These are phyloP conservation scores for Aspergillus ellipticus DNA, from an alignment of 495 filamentous ascomycete genomes.

Conservation along the genomic window DNA sequence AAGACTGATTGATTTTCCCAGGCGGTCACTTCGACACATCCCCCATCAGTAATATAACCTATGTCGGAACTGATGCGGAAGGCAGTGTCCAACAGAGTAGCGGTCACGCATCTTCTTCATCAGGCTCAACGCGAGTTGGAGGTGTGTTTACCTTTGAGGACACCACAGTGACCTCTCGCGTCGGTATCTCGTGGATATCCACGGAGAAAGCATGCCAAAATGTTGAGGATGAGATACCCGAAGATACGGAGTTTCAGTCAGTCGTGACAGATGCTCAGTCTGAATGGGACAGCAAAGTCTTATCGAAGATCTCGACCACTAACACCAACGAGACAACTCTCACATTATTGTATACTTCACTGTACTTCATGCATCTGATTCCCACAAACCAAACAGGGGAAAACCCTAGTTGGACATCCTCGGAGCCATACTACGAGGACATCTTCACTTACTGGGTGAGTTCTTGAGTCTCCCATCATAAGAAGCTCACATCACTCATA, in stretches of 20 bases:
- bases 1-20: conserved; percentile 6
- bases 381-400: conserved; percentile 71
- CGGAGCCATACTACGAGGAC: conserved; percentile 57
- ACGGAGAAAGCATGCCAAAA: conserved; percentile 57
- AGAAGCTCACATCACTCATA: not conserved
- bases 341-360: conserved; percentile 57
- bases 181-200: conserved; percentile 71
- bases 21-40: conserved; percentile 55
- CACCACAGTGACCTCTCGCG: conserved; percentile 52
- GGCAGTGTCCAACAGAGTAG: conserved; percentile 27
- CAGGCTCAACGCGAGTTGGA: conserved; percentile 28
- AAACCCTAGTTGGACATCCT: conserved; percentile 62
- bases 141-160: conserved; percentile 33
- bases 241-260: conserved; percentile 38
- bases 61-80: conserved; percentile 23
- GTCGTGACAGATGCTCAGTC: conserved; percentile 46
- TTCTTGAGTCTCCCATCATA: not conserved
- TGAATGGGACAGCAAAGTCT: conserved; percentile 58
- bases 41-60: conserved; percentile 32
- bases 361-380: conserved; percentile 68
- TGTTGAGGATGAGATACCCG: conserved; percentile 56
- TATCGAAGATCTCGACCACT: conserved; percentile 59
- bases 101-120: conserved; percentile 27
- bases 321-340: conserved; percentile 53
- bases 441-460: conserved; percentile 51